Percentiles rank a stretch among this genome's conserved stretches.
Conservation (phyloP, 768 basidiomycete genomes). For the Scleroderma bovista region DNA sequence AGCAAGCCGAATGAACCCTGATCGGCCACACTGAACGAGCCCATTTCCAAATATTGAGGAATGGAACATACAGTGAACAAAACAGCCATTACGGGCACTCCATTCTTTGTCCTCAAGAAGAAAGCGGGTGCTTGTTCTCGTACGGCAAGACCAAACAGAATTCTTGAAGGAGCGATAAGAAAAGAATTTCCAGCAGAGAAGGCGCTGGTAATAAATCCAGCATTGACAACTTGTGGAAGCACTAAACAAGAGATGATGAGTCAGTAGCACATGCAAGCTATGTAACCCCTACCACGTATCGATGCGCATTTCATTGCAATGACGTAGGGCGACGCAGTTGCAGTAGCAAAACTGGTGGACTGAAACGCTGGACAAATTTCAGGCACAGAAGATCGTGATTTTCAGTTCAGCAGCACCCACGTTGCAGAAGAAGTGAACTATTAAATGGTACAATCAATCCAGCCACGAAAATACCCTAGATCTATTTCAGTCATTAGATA, state of each 20-base stretch:
- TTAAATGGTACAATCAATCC: slow-evolving; percentile 73
- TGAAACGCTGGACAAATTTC: slow-evolving; percentile 40
- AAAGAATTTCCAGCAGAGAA: slow-evolving; percentile 67
- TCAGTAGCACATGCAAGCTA: not conserved
- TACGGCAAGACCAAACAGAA: slow-evolving; percentile 36
- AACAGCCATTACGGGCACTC: slow-evolving; percentile 39
- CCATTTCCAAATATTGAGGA: not conserved
- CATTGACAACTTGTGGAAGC: slow-evolving; percentile 66
- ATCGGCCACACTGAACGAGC: not conserved
- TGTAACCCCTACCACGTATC: slow-evolving; percentile 42
- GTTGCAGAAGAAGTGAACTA: slow-evolving; percentile 43
- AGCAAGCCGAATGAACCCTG: slow-evolving; percentile 37
- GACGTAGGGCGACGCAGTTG: slow-evolving; percentile 74
- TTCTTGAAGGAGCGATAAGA: slow-evolving; percentile 47
- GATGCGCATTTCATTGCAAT: slow-evolving; percentile 70
- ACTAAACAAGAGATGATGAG: slow-evolving; percentile 24
- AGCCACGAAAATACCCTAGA: slow-evolving; percentile 61
- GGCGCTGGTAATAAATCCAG: slow-evolving; percentile 62
- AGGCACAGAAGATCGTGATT: slow-evolving; percentile 17
- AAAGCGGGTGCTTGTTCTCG: slow-evolving; percentile 44
- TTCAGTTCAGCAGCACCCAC: slow-evolving; percentile 15
- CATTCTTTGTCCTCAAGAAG: slow-evolving; percentile 42
- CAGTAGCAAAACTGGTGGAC: slow-evolving; percentile 42
- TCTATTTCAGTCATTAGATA: slow-evolving; percentile 27
- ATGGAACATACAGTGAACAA: slow-evolving; percentile 16